Conservation (phyloP, 2,329 filamentous ascomycete genomes). For the Dryadomyces quercivorus region DNA sequence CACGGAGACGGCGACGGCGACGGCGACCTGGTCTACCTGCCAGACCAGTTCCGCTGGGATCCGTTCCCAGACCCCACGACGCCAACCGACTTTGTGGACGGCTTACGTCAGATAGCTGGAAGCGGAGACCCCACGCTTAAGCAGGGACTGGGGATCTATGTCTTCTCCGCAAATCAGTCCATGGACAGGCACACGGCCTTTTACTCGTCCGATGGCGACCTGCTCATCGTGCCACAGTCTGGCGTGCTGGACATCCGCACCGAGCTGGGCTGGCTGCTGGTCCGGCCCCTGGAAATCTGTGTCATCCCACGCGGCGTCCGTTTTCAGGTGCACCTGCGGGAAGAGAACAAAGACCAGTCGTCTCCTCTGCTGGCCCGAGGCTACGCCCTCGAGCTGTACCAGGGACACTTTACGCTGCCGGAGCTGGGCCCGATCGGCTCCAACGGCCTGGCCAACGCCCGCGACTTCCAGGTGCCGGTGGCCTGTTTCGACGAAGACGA, state of each 20-base stretch:
- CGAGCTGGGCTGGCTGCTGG: constrained; percentile 60
- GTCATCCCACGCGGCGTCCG: constrained; percentile 64
- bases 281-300: constrained; percentile 67
- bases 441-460: constrained; percentile 60
- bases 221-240: constrained; percentile 64
- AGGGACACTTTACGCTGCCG: constrained; percentile 59
- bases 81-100: constrained; percentile 35
- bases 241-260: constrained; percentile 66
- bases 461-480: constrained; percentile 64
- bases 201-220: constrained; percentile 74
- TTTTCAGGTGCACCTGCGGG: constrained; percentile 56
- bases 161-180: constrained; percentile 66
- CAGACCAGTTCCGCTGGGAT: constrained; percentile 73
- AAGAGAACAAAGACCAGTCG: constrained; percentile 17
- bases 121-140: constrained; percentile 72
- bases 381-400: constrained; percentile 65
- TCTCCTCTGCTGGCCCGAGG: constrained; percentile 43
- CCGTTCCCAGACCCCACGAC: constrained; percentile 51
- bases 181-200: constrained; percentile 68
- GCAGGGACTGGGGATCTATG: constrained; percentile 64
- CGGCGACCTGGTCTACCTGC: constrained; percentile 55
- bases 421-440: constrained; percentile 64
- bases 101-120: constrained; percentile 61
- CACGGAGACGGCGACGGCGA: background rate
- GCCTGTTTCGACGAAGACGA: constrained; percentile 55